Evolutionary conservation across 2,329 filamentous ascomycete species (phyloP).

Genomic region (Claviceps arundinis): DNA sequence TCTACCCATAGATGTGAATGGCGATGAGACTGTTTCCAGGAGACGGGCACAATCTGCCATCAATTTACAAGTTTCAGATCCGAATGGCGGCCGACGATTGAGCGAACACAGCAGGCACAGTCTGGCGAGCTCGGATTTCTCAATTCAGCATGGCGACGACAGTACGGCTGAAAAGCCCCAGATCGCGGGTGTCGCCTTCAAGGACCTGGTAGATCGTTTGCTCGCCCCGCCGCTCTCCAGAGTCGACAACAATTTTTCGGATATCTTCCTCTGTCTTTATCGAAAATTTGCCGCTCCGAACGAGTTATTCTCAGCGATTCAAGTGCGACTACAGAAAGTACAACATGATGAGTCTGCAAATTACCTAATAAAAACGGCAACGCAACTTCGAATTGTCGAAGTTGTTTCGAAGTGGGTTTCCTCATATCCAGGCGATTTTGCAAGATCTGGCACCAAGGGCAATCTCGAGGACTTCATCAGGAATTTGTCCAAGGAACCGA

Average conservation of each 20-base stretch:
- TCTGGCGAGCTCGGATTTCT: slow-evolving; percentile 59
- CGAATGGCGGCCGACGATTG: slow-evolving; percentile 35
- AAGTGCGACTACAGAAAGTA: slow-evolving; percentile 60
- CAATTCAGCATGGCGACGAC: slow-evolving; percentile 52
- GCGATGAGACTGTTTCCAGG: slow-evolving; percentile 31
- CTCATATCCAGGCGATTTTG: slow-evolving; percentile 86
- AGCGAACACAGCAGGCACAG: slow-evolving; percentile 54
- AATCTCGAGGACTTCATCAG: slow-evolving; percentile 63
- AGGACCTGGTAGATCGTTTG: slow-evolving; percentile 76
- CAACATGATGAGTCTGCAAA: slow-evolving; percentile 52
- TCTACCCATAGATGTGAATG: slow-evolving; percentile 21
- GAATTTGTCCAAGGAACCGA: slow-evolving; percentile 60
- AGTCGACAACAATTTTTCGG: slow-evolving; percentile 75
- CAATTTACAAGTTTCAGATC: slow-evolving; percentile 44
- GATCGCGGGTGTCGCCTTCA: slow-evolving; percentile 41
- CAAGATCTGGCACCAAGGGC: slow-evolving; percentile 57
- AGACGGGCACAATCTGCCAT: slow-evolving; percentile 48
- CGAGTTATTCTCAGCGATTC: slow-evolving; percentile 63
- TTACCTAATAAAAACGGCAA: slow-evolving; percentile 64
- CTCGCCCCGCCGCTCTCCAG: slow-evolving; percentile 71
- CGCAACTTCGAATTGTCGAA: slow-evolving; percentile 72
- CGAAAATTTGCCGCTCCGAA: slow-evolving; percentile 81
- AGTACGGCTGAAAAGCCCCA: slow-evolving; percentile 38
- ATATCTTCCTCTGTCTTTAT: slow-evolving; percentile 85
- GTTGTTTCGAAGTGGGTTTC: slow-evolving; percentile 82